Evolutionary conservation across 345 rosid species (phyloP), one percentile per base, ranked within the genome.

Genomic region (Camelina hispida): DNA sequence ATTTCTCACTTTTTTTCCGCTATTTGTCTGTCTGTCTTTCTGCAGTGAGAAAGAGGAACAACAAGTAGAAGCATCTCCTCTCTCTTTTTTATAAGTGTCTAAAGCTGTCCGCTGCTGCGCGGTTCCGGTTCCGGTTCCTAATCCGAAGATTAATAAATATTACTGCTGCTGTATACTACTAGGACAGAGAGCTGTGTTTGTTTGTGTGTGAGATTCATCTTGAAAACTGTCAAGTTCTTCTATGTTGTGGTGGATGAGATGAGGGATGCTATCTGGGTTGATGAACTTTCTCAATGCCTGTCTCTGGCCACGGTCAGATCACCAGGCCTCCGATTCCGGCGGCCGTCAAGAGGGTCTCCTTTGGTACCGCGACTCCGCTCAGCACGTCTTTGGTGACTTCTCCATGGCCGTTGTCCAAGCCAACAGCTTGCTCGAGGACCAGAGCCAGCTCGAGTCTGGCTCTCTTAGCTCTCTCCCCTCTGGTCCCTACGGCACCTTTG

Each of bases 331-430:
- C 6, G 95, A 91, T 32, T 70, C 91, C 16, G 78, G 76, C 38
- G 93, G 93, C 74, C 96, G 88, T 43, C 97, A 87, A 78, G 97
- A 91, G 30, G 97, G 97, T 37, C 78, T 91, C 3, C 76, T 91
- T 59, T 91, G 97, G 97, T 91, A 76, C 85, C 82, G 85, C 65
- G 97, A 91, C 79, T 68, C 72, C 10, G 97, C 91, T 47, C 96
- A 89, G 20, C 96, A 91, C 75, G 53, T 83, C 11, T 82, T 37
- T 84, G 97, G 97, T 77, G 97, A 91, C 66, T 91, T 91, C 78
- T 91, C 97, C 6, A 91, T 91, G 96, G 91, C 97, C 22, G 97
- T 91, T 16, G 96, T 91, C 57, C 97, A 91, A 82, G 97, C 97
- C 73, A 91, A 91, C 72, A 88, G 84, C 82, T 82, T 91, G 70